These are phyloP conservation scores for Phylloporus arenicola DNA, from an alignment of 768 basidiomycete species.

Conservation along the genomic window DNA sequence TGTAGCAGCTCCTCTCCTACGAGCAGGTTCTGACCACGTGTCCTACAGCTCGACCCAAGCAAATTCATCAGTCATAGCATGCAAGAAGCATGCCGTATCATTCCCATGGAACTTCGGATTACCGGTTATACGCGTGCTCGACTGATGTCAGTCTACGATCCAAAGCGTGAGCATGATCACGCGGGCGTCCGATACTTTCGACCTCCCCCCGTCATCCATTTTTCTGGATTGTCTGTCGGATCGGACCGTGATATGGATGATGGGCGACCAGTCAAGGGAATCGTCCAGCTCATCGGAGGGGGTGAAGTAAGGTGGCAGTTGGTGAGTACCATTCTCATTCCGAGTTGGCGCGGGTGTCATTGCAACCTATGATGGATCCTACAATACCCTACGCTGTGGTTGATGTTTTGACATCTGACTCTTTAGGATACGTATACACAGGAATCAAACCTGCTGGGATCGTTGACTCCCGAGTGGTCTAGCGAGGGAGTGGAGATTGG, in stretches of 20 bases:
- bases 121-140: constrained; percentile 31
- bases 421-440: constrained; percentile 20
- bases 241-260: constrained; percentile 31
- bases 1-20: not conserved
- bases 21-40: not conserved
- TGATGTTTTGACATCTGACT: not conserved
- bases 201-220: constrained; percentile 46
- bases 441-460: constrained; percentile 30
- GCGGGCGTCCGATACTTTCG: constrained; percentile 18
- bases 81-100: constrained; percentile 47
- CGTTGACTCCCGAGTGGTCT: constrained; percentile 41
- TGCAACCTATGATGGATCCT: not conserved
- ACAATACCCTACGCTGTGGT: not conserved
- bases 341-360: not conserved
- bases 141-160: constrained; percentile 17
- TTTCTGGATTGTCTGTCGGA: constrained; percentile 42
- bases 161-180: not conserved
- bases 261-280: constrained; percentile 36
- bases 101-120: constrained; percentile 46
- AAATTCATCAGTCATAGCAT: constrained; percentile 30
- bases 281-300: constrained; percentile 44
- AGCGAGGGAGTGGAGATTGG: constrained; percentile 57
- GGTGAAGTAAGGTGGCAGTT: constrained; percentile 49
- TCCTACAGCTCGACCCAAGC: constrained; percentile 16
- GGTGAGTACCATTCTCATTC: constrained; percentile 26